Percentiles rank a stretch among this genome's conserved stretches.
Evolutionary conservation across 2,329 filamentous ascomycete species (phyloP).

Genomic region (Rosellinia necatrix): DNA sequence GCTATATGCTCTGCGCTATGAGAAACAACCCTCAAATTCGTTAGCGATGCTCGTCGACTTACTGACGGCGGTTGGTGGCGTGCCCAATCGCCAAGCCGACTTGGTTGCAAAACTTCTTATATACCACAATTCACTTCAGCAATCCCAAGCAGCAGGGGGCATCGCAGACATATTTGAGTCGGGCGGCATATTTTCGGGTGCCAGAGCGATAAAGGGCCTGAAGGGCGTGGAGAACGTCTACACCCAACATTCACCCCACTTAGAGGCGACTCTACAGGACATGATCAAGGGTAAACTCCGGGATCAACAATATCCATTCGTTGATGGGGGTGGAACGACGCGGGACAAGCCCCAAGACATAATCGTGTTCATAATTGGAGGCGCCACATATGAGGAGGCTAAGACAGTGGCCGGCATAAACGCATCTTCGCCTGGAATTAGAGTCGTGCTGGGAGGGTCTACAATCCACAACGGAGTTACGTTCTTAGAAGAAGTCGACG

Average conservation of each 20-base stretch:
- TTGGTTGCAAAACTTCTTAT: constrained; percentile 80
- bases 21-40: constrained; percentile 82
- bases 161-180: constrained; percentile 93
- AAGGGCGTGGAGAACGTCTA: constrained; percentile 99
- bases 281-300: constrained; percentile 88
- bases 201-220: constrained; percentile 87
- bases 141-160: constrained; percentile 73
- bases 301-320: constrained; percentile 89
- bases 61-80: constrained; percentile 79
- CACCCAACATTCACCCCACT: constrained; percentile 89
- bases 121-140: constrained; percentile 87
- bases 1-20: constrained; percentile 92
- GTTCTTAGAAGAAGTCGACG: constrained; percentile 90
- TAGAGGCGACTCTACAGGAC: constrained; percentile 88
- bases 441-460: constrained; percentile 88
- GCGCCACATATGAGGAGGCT: constrained; percentile 94
- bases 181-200: constrained; percentile 86
- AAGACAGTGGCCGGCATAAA: constrained; percentile 97
- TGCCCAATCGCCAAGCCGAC: constrained; percentile 75
- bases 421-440: constrained; percentile 82
- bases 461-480: constrained; percentile 84
- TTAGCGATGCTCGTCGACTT: constrained; percentile 86
- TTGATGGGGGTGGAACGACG: constrained; percentile 84
- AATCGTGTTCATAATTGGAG: constrained; percentile 91
- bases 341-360: constrained; percentile 97